Evolutionary conservation across 2,329 filamentous ascomycete genomes (phyloP).

Genomic region (Alternaria consortialis): DNA sequence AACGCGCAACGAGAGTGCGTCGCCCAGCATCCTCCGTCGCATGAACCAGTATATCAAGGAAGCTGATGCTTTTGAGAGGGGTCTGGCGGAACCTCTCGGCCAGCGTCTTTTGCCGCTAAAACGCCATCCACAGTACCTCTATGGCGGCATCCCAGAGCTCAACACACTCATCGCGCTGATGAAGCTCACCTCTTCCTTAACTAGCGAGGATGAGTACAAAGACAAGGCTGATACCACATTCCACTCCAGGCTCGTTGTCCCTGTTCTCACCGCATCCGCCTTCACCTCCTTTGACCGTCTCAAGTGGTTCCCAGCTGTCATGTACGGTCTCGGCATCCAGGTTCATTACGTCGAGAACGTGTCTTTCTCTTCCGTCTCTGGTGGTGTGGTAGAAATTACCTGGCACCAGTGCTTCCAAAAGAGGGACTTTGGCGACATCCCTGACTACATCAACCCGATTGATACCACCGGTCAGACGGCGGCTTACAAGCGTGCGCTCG

Average conservation of each 20-base stretch:
- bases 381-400: constrained; percentile 5
- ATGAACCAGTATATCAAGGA: constrained; percentile 22
- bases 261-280: constrained; percentile 14
- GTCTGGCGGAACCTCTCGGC: background rate
- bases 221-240: background rate
- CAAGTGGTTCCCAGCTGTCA: constrained; percentile 24
- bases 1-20: constrained; percentile 5
- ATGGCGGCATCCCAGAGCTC: constrained; percentile 17
- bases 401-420: constrained; percentile 34
- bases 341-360: constrained; percentile 21
- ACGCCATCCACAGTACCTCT: constrained; percentile 4
- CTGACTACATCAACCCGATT: background rate
- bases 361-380: background rate
- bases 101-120: background rate
- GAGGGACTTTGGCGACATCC: constrained; percentile 17
- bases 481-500: constrained; percentile 2
- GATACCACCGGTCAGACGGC: constrained; percentile 1
- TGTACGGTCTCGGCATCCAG: constrained; percentile 26
- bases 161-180: constrained; percentile 23
- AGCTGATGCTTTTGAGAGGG: constrained; percentile 18
- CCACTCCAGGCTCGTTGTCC: constrained; percentile 24
- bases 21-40: constrained; percentile 8
- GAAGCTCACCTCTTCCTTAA: constrained; percentile 20
- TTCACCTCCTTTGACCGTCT: constrained; percentile 20
- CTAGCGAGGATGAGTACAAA: background rate